Conservation (phyloP, 2,329 filamentous ascomycete species). For the Xylaria sp. region DNA sequence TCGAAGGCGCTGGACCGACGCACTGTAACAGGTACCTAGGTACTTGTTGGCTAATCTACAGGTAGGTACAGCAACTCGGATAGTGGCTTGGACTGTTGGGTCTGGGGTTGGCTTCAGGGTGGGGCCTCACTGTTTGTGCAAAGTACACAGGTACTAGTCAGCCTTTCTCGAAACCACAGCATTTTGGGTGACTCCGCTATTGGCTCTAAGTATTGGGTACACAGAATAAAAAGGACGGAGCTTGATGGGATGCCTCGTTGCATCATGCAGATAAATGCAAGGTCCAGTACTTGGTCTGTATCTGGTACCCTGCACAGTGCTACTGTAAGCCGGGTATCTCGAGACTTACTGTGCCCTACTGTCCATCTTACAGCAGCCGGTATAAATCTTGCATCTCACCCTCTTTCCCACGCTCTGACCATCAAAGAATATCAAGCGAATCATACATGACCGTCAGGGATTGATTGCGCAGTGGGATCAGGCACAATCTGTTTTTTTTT, state of each 20-base stretch:
- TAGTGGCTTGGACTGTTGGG: background rate
- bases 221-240: background rate
- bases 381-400: background rate
- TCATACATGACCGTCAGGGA: background rate
- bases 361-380: background rate
- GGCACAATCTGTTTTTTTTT: background rate
- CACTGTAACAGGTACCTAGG: no score
- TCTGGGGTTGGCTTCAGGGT: background rate
- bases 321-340: background rate
- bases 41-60: conserved; percentile 3
- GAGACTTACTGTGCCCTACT: no score
- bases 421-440: background rate
- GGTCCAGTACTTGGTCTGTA: background rate
- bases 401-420: background rate
- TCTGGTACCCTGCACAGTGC: background rate
- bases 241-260: conserved; percentile 4
- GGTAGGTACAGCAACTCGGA: background rate
- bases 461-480: background rate
- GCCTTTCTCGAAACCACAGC: background rate
- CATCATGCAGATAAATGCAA: conserved; percentile 20
- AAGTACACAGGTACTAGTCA: conserved; percentile 9
- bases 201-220: background rate
- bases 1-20: background rate
- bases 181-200: background rate
- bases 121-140: background rate